Evolutionary conservation across 768 basidiomycete species (phyloP).

Genomic region (Epithele typhae): DNA sequence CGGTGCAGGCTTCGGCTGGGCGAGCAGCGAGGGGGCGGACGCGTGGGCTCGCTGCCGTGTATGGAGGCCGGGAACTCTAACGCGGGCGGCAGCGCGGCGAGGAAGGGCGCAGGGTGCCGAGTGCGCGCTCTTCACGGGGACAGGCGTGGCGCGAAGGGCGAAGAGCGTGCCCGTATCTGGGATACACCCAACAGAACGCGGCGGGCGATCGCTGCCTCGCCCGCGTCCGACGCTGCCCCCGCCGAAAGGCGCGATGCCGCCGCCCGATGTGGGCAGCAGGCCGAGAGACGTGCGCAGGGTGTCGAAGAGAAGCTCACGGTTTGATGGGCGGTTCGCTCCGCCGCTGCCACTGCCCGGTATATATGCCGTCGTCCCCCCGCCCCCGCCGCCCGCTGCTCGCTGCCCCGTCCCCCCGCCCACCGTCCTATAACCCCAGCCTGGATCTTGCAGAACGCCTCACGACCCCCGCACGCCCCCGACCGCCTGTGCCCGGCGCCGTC

Average conservation of each 20-base stretch:
- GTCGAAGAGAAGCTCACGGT: conserved; percentile 16
- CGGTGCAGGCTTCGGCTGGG: too few species aligned
- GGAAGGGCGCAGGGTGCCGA: too few species aligned
- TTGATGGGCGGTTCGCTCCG: conserved; percentile 14
- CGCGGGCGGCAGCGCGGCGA: too few species aligned
- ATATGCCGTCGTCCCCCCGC: conserved; percentile 13
- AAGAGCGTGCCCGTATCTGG: conserved; percentile 1
- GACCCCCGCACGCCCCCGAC: conserved; percentile 2
- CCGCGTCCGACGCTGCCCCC: conserved; percentile 7
- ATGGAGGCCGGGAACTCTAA: too few species aligned
- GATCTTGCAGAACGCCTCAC: background rate
- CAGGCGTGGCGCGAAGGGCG: conserved; percentile 1
- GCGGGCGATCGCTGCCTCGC: conserved; percentile 9
- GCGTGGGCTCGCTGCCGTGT: too few species aligned
- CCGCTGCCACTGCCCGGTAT: conserved; percentile 7
- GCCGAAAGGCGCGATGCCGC: background rate
- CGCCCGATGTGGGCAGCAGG: conserved; percentile 14
- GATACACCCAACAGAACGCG: background rate
- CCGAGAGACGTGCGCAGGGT: conserved; percentile 10
- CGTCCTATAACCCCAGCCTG: conserved; percentile 4
- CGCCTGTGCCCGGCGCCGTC: conserved; percentile 1
- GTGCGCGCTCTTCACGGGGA: too few species aligned
- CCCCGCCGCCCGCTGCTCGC: conserved; percentile 8
- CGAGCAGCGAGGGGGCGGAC: too few species aligned
- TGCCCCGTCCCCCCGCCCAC: background rate